Evolutionary conservation across 1,284 basidiomycete species (phyloP).

Genomic region (Violaceomyces palustris): DNA sequence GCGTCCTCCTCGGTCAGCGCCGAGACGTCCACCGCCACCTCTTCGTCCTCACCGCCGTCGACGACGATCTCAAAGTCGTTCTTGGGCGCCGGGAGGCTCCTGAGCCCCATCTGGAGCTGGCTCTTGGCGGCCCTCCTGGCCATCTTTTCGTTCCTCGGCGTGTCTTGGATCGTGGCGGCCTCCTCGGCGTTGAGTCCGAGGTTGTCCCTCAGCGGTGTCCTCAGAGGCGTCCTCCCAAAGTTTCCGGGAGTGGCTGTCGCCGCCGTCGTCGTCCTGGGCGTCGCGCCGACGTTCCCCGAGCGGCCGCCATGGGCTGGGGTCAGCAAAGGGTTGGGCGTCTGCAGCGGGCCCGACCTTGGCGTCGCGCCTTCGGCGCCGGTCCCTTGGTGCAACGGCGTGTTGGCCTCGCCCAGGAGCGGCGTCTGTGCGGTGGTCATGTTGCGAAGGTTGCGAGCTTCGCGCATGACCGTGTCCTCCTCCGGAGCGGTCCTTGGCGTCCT

Average conservation of each 20-base stretch:
- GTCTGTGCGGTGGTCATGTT: constrained; percentile 89
- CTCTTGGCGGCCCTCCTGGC: constrained; percentile 22
- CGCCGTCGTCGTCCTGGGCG: constrained; percentile 46
- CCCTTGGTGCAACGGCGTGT: constrained; percentile 82
- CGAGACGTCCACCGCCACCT: constrained; percentile 5
- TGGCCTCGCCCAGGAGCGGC: constrained; percentile 91
- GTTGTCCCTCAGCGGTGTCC: constrained; percentile 86
- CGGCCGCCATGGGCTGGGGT: constrained; percentile 57
- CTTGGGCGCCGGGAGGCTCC: constrained; percentile 80
- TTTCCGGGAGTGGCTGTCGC: constrained; percentile 15
- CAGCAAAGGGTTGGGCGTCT: constrained; percentile 91
- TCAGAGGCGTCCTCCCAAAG: constrained; percentile 59
- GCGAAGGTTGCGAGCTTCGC: constrained; percentile 88
- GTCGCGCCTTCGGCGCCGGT: constrained; percentile 88
- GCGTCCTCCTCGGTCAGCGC: constrained; percentile 62
- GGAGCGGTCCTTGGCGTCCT: constrained; percentile 87
- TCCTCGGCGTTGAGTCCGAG: constrained; percentile 70
- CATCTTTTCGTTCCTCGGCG: constrained; percentile 31
- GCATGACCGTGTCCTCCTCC: constrained; percentile 65
- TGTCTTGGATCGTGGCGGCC: constrained; percentile 11
- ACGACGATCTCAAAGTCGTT: constrained; percentile 96
- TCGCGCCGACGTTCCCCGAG: constrained; percentile 59
- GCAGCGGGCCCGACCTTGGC: constrained; percentile 68
- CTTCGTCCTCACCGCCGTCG: constrained; percentile 68
- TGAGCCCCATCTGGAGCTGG: constrained; percentile 74